Evolutionary conservation across 2,329 filamentous ascomycete species (phyloP).

Genomic region (Diatrype stigma): DNA sequence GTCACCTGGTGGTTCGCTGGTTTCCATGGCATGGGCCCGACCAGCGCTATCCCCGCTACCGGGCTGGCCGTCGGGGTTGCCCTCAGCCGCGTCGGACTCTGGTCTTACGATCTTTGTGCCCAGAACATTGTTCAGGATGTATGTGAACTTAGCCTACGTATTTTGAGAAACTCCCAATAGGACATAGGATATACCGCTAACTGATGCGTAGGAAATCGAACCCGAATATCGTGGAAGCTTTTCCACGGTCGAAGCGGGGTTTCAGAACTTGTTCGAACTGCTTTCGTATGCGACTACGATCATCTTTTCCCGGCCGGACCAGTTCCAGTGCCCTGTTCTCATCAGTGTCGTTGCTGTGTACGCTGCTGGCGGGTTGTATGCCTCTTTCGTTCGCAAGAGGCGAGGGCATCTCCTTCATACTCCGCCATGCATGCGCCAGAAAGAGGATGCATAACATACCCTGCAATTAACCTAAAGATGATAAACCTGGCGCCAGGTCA

Average conservation of each 20-base stretch:
- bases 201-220: constrained; percentile 44
- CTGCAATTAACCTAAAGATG: no score
- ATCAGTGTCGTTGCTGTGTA: constrained; percentile 54
- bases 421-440: not conserved
- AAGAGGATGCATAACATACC: not conserved
- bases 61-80: constrained; percentile 47
- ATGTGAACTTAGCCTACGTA: constrained; percentile 13
- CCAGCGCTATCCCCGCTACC: constrained; percentile 34
- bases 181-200: not conserved
- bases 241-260: constrained; percentile 61
- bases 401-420: constrained; percentile 58
- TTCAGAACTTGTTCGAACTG: constrained; percentile 69
- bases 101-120: constrained; percentile 58
- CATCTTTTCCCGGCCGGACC: constrained; percentile 55
- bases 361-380: constrained; percentile 46
- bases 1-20: constrained; percentile 37
- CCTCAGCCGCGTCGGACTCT: constrained; percentile 55
- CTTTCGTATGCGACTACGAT: constrained; percentile 63
- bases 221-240: constrained; percentile 60
- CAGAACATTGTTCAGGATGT: constrained; percentile 61
- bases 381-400: constrained; percentile 51
- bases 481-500: no score
- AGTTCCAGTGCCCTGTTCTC: constrained; percentile 61
- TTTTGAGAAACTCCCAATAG: no score
- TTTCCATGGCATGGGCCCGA: constrained; percentile 3